Conservation (phyloP, 106 monocot species). For the Dendrobium catenatum region DNA sequence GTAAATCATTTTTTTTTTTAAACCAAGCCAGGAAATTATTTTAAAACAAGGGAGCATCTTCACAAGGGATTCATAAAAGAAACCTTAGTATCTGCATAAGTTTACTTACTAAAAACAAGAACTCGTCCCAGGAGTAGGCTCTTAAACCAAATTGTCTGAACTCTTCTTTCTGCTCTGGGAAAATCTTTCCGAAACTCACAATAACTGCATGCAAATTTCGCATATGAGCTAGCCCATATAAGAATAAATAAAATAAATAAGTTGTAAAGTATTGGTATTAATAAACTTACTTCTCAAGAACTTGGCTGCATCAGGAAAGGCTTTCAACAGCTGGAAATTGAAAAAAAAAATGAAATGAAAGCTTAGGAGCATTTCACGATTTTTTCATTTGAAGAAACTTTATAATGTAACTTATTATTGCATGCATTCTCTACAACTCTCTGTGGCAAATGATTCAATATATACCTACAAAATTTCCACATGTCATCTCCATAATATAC, state of each 20-base stretch:
- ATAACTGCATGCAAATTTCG: slow-evolving; percentile 32
- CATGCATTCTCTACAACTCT: neutral
- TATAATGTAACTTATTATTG: neutral
- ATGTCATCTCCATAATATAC: no score
- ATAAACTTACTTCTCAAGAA: slow-evolving; percentile 72
- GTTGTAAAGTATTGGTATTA: neutral
- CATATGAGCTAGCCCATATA: neutral
- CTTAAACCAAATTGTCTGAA: slow-evolving; percentile 60
- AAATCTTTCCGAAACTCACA: slow-evolving; percentile 81
- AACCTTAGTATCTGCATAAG: neutral
- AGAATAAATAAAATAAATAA: neutral
- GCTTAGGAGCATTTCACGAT: neutral
- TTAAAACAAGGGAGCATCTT: neutral
- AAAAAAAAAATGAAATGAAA: neutral
- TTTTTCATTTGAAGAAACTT: neutral
- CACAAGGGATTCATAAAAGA: neutral
- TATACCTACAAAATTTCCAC: no score
- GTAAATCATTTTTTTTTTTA: neutral
- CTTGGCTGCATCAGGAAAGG: slow-evolving; percentile 54
- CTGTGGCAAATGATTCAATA: neutral
- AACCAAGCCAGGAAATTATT: neutral
- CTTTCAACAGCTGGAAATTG: slow-evolving; percentile 35
- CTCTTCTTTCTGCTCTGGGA: slow-evolving; percentile 50
- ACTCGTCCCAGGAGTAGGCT: slow-evolving; percentile 75
- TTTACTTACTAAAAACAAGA: slow-evolving; percentile 58